Evolutionary conservation across 1,139 yeast genomes (phyloP), one percentile per base, ranked within the genome.

Genomic region (Geotrichum aggregatum): DNA sequence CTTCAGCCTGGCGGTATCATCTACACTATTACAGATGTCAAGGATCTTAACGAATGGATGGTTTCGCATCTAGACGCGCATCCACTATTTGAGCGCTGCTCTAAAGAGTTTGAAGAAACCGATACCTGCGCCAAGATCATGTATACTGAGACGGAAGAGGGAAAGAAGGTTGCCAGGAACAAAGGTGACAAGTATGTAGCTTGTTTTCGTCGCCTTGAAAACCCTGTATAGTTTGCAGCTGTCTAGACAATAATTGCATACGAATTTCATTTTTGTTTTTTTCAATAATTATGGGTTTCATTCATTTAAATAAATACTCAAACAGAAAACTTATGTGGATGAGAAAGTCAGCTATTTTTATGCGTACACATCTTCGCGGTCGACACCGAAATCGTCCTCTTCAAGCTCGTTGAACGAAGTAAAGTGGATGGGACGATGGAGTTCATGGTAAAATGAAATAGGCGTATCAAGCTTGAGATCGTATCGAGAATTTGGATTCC

Each of bases 21-120:
- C 28, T 94, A 92, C 69, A 92, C 98, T 2, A 92, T 92, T 61
- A 94, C 99, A 1, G 99, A 92, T 68, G 99, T 92, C 45, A 78
- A 83, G 63, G 98, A 92, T 67, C 75, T 94, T 59, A 98, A 92
- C 67, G 75, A 83, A 38, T 92, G 99, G 99, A 92, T 92, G 98
- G 96, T 84, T 19, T 77, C 80, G 63, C 98, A 94, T 69, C 72
- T 92, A 56, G 91, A 85, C 51, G 86, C 79, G 54, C 99, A 92
- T 69, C 98, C 98, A 10, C 71, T 92, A 63, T 92, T 92, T 67
- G 88, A 84, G 70, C 78, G 97, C 61, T 76, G 89, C 61, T 73
- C 79, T 49, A 74, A 79, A 58, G 88, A 85, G 58, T 89, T 95
- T 88, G 97, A 89, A 70, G 69, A 70, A 2, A 70, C 74, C 26